Evolutionary conservation across 495 filamentous ascomycete species (phyloP), one percentile per base, ranked within the genome.

Genomic region (Penicillium macrosclerotiorum): DNA sequence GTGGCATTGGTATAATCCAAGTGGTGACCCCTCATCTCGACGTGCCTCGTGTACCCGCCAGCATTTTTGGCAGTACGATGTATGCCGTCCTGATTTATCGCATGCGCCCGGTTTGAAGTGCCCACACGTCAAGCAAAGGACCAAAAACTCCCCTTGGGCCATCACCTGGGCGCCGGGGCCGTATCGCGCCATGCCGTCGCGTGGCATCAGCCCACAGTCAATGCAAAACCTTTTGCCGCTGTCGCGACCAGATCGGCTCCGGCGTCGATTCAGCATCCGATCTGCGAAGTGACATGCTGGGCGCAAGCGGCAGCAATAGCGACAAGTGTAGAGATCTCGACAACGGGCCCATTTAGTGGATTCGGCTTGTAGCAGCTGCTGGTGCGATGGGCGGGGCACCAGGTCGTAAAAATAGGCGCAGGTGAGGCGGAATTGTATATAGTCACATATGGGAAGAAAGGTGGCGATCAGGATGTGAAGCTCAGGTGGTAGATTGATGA

Each of bases 401-500:
- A 63, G 33, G 8, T 47, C 13, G 43, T 58, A 38, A 19, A 70
- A 55, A 38, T 64, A 63, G 22, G 25, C 33, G 42, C 57, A 64
- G 9, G 79, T 74, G 14, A 82, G 63, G 9, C 74, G 74, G 9
- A 85, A 68, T 50, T 72, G 74, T 44, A 73, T 70, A 59, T 71
- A 68, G 56, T 81, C 78, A 52, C 79, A 76, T 19, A 74, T 68
- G 51, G 76, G 71, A 19, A 85, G 69, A 54, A 73, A 71, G 49
- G 73, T 64, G 46, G 76, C 68, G 47, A 85, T 71, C 35, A 72
- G 63, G 34, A 71, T 68, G 40, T 82, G 81, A 9, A 85, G 59
- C 54, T 85, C 82, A 0, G 73, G 54, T 9, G 82, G 81, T 13
- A 85, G 71, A 27, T 73, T 65, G 18, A 64, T 36, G n/a, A 79